These are phyloP conservation scores for Pythium aquatile DNA, from an alignment of 352 stramenopile genomes.

Conservation along the genomic window DNA sequence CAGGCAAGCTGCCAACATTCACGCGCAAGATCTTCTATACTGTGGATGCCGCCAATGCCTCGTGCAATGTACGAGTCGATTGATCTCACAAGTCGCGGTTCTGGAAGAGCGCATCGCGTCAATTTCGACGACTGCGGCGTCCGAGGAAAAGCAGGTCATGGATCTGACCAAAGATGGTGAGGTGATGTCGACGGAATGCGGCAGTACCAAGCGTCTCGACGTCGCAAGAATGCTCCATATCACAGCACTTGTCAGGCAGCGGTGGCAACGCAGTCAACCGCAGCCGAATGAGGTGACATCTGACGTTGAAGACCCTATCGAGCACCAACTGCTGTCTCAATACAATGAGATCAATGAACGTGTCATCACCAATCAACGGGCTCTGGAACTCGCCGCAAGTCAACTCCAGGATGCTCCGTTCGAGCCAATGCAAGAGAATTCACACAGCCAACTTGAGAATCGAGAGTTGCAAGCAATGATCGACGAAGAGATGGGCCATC, in stretches of 20 bases:
- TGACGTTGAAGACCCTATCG: conserved; percentile 26
- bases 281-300: too few species aligned
- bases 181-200: neutral
- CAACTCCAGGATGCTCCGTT: conserved; percentile 25
- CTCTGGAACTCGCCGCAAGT: conserved; percentile 29
- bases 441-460: conserved; percentile 37
- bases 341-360: conserved; percentile 20
- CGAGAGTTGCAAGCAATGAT: conserved; percentile 38
- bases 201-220: neutral
- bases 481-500: conserved; percentile 29
- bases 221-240: conserved; percentile 1
- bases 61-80: conserved; percentile 17
- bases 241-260: neutral
- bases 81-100: conserved; percentile 7
- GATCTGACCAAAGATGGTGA: neutral
- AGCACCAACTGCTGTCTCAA: conserved; percentile 8
- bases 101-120: neutral
- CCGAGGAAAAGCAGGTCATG: neutral
- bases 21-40: conserved; percentile 2
- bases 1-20: neutral
- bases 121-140: neutral
- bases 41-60: conserved; percentile 25
- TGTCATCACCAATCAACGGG: conserved; percentile 31
- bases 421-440: conserved; percentile 14
- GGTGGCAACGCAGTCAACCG: neutral